Evolutionary conservation across 2,329 filamentous ascomycete species (phyloP).

Genomic region (Blumeria graminis): DNA sequence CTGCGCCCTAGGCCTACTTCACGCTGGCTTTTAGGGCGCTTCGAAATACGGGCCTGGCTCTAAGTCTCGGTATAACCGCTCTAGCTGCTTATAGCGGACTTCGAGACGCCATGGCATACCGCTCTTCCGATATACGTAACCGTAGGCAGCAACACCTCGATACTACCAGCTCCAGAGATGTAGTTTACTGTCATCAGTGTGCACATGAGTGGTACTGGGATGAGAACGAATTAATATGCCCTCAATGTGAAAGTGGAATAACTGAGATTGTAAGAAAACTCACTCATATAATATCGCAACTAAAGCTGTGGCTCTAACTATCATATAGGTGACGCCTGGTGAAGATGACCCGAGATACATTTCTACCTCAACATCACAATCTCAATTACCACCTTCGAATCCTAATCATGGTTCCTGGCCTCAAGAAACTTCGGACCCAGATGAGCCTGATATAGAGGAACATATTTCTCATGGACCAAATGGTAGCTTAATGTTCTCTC

Average conservation of each 20-base stretch:
- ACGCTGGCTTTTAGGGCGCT: slow-evolving; percentile 32
- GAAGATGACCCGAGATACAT: slow-evolving; percentile 37
- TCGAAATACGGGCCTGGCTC: slow-evolving; percentile 27
- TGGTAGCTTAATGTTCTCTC: slow-evolving; percentile 11
- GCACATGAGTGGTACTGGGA: slow-evolving; percentile 57
- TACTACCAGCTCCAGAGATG: slow-evolving; percentile 31
- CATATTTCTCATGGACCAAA: slow-evolving; percentile 12
- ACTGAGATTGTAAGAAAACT: slow-evolving; percentile 53
- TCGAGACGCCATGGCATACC: slow-evolving; percentile 19
- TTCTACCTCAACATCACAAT: slow-evolving; percentile 5
- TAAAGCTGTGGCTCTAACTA: slow-evolving; percentile 10
- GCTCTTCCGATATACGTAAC: slow-evolving; percentile 3
- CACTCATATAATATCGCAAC: not conserved
- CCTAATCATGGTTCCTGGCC: slow-evolving; percentile 13
- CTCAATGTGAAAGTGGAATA: slow-evolving; percentile 52
- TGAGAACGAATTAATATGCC: slow-evolving; percentile 45
- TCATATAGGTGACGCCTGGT: slow-evolving; percentile 21
- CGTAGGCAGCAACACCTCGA: slow-evolving; percentile 21
- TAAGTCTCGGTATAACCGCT: slow-evolving; percentile 33
- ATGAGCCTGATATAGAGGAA: slow-evolving; percentile 33
- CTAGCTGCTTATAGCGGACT: slow-evolving; percentile 27
- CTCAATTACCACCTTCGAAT: slow-evolving; percentile 5
- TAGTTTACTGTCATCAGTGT: slow-evolving; percentile 73
- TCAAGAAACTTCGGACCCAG: slow-evolving; percentile 27
- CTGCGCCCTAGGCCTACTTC: slow-evolving; percentile 6